Base-by-base conservation (phyloP, 139 green algal genomes). In the Chlamydomonas incerta region DNA sequence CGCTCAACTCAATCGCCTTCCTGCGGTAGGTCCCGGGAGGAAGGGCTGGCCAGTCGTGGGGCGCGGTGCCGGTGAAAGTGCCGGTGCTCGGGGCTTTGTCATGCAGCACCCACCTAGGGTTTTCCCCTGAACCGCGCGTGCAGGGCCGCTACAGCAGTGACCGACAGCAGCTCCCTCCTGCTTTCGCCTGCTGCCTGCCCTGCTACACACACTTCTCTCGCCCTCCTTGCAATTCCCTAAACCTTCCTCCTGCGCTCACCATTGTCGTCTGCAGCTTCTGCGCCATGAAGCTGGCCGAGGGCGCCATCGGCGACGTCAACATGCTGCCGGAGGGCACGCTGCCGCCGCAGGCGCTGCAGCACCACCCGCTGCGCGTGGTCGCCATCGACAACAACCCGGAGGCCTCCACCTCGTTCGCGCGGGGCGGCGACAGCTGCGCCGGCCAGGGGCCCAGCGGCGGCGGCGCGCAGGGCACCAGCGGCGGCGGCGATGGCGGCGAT, bases 1-100 rank as follows among this genome's bases (percentile, higher is more conserved):
- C 95, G 26, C 93, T 99, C 47, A 99, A 99, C 76, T 94, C 96
- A 34, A 99, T 99, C 41, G 97, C 97, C 24, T 99, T 99, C 92
- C 93, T 99, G 81, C 91, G 97, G 83, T 83, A 41, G 18, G 41
- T 50, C n/a, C n/a, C n/a, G n/a, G n/a, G n/a, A n/a, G n/a, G n/a
- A n/a, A n/a, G n/a, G n/a, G n/a, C n/a, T n/a, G n/a, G n/a, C n/a
- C n/a, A n/a, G n/a, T n/a, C n/a, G n/a, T n/a, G n/a, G n/a, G n/a
- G n/a, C n/a, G n/a, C n/a, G n/a, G n/a, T n/a, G n/a, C n/a, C n/a
- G n/a, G n/a, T n/a, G n/a, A n/a, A n/a, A n/a, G n/a, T n/a, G n/a
- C n/a, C n/a, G n/a, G n/a, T n/a, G n/a, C n/a, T n/a, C n/a, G n/a
- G n/a, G n/a, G n/a, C n/a, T n/a, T n/a, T n/a, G n/a, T n/a, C n/a